These are phyloP conservation scores for Neurospora sublineolata DNA, from an alignment of 495 filamentous ascomycete genomes.

Conservation along the genomic window DNA sequence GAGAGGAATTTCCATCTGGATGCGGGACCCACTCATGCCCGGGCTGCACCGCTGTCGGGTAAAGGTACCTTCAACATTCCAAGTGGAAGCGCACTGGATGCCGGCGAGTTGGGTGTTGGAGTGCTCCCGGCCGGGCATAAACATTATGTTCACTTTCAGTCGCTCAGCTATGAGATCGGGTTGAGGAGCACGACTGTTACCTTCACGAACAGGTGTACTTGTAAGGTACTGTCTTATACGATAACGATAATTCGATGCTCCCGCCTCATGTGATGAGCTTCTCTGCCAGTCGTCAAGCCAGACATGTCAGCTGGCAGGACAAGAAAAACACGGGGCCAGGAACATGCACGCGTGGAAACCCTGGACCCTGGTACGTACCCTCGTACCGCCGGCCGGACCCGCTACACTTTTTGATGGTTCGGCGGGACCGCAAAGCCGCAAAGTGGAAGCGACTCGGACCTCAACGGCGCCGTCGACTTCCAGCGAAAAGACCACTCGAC, in stretches of 20 bases:
- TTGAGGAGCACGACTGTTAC: not conserved
- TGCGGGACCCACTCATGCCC: not conserved
- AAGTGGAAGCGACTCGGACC: not conserved
- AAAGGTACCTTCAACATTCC: not conserved
- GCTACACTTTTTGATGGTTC: not conserved
- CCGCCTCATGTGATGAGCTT: too few relatives aligned
- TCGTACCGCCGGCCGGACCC: not conserved
- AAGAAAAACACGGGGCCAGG: not conserved
- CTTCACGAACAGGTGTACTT: not conserved
- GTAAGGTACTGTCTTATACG: not conserved
- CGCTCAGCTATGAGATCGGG: not conserved
- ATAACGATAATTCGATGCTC: not conserved
- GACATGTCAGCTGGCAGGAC: not conserved
- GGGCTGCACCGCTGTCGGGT: not conserved
- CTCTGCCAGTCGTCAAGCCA: not conserved
- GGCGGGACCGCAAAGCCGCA: not conserved
- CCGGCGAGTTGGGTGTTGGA: not conserved
- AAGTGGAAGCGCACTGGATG: not conserved
- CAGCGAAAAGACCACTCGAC: not conserved
- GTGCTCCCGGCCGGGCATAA: not conserved
- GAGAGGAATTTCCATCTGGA: not conserved
- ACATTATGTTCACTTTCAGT: not conserved
- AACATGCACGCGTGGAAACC: not conserved
- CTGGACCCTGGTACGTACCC: not conserved
- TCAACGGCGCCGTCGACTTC: not conserved